Base-by-base conservation (phyloP, 2,329 filamentous ascomycete genomes). In the Trichoderma aggressivum region DNA sequence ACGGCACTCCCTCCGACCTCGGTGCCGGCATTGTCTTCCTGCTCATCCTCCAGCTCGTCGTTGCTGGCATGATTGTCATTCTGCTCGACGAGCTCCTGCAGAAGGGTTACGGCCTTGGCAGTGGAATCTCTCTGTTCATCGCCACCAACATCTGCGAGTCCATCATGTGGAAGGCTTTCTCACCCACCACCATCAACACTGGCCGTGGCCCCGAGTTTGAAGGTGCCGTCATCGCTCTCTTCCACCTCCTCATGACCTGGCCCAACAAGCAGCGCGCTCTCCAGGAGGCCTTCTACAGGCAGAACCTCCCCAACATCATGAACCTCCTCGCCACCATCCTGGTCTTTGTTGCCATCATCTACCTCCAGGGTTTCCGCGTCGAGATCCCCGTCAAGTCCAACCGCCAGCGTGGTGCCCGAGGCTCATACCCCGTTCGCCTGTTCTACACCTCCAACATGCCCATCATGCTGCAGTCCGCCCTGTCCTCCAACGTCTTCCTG, bases 401-500 rank as follows among this genome's bases (percentile, higher is more conserved):
- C 78, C 94, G 96, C 85, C 96, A 99, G 89, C 94, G 96, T 88
- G 96, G 96, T 84, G 96, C 97, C 82, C 95, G 96, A 79, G 97
- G 95, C 80, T 97, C 94, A 53, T 99, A 98, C 89, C 96, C 96
- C 79, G 90, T 99, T 83, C 95, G 97, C 80, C 93, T 99, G 72
- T 99, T 99, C 90, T 99, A 99, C 87, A 99, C 96, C 81, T 98
- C 94, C 83, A 99, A 99, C 92, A 99, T 99, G 97, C 96, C 96
- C 81, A 99, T 99, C 86, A 99, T 99, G 96, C 89, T 99, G 82
- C 97, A 99, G 87, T 98, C 95, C 61, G 96, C 96, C 77, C 90
- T 99, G 77, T 97, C 94, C 76, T 98, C 95, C 88, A 99, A 99
- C 88, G 90, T 99, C 85, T 99, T 99, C 91, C 87, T 99, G 75